These are phyloP conservation scores for Pichia membranifaciens DNA, from an alignment of 805 yeast species.

Conservation along the genomic window DNA sequence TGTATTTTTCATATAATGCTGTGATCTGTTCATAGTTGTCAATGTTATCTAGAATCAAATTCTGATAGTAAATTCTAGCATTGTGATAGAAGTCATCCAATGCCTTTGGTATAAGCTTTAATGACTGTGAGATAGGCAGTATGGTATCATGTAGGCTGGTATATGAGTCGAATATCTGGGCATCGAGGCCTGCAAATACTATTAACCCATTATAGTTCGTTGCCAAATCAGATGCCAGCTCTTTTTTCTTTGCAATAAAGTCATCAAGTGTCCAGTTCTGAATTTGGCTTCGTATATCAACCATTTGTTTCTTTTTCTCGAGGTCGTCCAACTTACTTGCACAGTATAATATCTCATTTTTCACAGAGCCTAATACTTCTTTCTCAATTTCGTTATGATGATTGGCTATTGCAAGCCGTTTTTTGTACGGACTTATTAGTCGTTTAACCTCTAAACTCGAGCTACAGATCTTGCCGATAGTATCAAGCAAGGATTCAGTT, in stretches of 20 bases:
- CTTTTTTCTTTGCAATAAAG: background rate
- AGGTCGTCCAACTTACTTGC: constrained; percentile 13
- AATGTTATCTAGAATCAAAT: constrained; percentile 29
- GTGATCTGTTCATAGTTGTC: constrained; percentile 36
- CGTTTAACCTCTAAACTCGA: constrained; percentile 24
- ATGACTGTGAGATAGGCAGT: constrained; percentile 47
- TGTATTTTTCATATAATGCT: constrained; percentile 37
- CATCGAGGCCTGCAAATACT: constrained; percentile 3
- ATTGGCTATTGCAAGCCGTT: constrained; percentile 33
- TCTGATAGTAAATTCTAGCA: constrained; percentile 28
- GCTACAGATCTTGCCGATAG: constrained; percentile 31
- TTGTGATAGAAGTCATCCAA: constrained; percentile 37
- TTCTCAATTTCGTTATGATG: constrained; percentile 41
- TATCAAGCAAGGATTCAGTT: constrained; percentile 22
- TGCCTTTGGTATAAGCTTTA: constrained; percentile 46
- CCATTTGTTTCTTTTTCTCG: constrained; percentile 30
- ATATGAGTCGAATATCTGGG: constrained; percentile 25
- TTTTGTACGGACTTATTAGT: constrained; percentile 26
- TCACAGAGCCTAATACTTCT: constrained; percentile 38
- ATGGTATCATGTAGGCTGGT: constrained; percentile 36
- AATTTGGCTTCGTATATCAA: constrained; percentile 31
- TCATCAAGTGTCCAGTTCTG: background rate
- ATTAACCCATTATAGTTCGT: constrained; percentile 6
- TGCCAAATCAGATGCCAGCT: background rate
- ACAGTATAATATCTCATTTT: constrained; percentile 18